Percentiles rank a stretch among this genome's conserved stretches.
phyloP scores from a whole-genome alignment of 352 stramenopile genomes.

The Phytophthora pluvialis region DNA sequence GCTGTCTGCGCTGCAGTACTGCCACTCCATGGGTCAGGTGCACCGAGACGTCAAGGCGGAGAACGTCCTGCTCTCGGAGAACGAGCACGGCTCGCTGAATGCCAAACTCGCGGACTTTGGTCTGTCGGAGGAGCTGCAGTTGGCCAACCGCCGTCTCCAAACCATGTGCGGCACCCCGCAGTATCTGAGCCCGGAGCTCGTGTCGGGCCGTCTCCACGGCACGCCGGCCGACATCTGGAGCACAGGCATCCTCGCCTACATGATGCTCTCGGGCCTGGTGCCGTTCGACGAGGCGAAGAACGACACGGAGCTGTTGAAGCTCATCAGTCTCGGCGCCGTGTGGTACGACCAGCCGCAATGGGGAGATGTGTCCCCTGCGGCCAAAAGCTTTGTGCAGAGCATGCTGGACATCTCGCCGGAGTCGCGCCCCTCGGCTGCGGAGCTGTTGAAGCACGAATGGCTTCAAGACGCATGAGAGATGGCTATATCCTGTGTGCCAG shows the following conservation, averaged over 20 bases:
- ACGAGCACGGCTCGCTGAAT: conserved; percentile 75
- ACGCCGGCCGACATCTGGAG: conserved; percentile 95
- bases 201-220: conserved; percentile 91
- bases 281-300: conserved; percentile 65
- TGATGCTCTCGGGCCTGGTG: conserved; percentile 71
- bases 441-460: conserved; percentile 68
- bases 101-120: conserved; percentile 94
- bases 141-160: conserved; percentile 86
- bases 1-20: conserved; percentile 83
- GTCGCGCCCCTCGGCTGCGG: conserved; percentile 59
- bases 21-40: conserved; percentile 89
- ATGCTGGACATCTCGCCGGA: conserved; percentile 89
- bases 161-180: conserved; percentile 96
- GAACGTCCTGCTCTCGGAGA: conserved; percentile 83
- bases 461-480: conserved; percentile 40
- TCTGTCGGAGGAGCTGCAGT: conserved; percentile 89
- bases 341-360: conserved; percentile 93
- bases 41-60: conserved; percentile 89
- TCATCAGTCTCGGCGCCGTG: conserved; percentile 91
- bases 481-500: conserved; percentile 2
- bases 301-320: conserved; percentile 65
- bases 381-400: conserved; percentile 87
- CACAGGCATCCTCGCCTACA: conserved; percentile 96
- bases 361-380: conserved; percentile 73
- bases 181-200: conserved; percentile 97